Evolutionary conservation across 495 filamentous ascomycete species (phyloP).

Genomic region (Penicillium coprophilum): DNA sequence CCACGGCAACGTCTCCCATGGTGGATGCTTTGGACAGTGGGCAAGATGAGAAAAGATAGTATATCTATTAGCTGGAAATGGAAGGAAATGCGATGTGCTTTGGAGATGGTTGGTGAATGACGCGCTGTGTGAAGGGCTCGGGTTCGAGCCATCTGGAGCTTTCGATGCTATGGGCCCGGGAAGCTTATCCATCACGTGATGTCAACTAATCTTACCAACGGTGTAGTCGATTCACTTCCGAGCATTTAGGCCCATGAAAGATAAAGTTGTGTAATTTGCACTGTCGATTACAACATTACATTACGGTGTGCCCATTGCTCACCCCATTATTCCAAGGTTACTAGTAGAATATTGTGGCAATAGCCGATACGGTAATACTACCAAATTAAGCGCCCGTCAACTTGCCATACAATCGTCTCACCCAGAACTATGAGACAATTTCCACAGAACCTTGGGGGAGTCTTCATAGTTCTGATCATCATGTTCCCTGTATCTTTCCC

Average conservation of each 20-base stretch:
- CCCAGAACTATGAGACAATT: neutral
- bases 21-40: slow-evolving; percentile 25
- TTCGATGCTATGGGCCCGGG: slow-evolving; percentile 20
- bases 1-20: slow-evolving; percentile 84
- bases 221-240: neutral
- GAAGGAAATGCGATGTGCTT: neutral
- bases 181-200: slow-evolving; percentile 26
- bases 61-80: slow-evolving; percentile 1
- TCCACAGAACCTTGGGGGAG: neutral
- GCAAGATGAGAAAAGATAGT: slow-evolving; percentile 1
- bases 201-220: neutral
- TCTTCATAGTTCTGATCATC: neutral
- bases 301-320: neutral
- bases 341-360: neutral
- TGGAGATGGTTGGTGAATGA: slow-evolving; percentile 18
- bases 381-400: neutral
- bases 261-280: neutral
- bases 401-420: neutral
- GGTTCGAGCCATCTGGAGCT: slow-evolving; percentile 18
- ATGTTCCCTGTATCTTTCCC: neutral
- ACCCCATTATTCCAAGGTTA: neutral
- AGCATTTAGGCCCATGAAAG: neutral
- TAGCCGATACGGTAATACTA: neutral
- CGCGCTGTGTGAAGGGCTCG: slow-evolving; percentile 22
- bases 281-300: neutral